Percentiles rank a stretch among this genome's conserved stretches.
These are phyloP conservation scores for Mucor mucedo DNA, from an alignment of 371 early-diverging fungal species.

Conservation along the genomic window DNA sequence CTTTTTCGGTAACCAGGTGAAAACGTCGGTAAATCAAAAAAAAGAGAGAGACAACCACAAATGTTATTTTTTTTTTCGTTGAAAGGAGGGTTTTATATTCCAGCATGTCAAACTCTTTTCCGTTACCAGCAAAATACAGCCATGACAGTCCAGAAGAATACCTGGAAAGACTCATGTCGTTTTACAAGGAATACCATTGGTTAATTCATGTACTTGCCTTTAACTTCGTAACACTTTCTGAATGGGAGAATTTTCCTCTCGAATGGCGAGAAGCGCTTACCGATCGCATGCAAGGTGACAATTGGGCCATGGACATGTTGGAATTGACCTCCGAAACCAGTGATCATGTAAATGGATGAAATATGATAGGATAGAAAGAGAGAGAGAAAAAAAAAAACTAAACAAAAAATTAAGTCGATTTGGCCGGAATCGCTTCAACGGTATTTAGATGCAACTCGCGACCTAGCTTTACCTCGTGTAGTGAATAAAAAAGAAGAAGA, in stretches of 20 bases:
- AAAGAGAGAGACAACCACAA: no score
- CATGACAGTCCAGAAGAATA: constrained; percentile 36
- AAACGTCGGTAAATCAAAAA: no score
- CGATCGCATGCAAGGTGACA: constrained; percentile 23
- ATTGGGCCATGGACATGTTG: constrained; percentile 23
- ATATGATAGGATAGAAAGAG: neutral
- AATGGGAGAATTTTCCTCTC: constrained; percentile 52
- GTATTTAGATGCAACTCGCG: constrained; percentile 18
- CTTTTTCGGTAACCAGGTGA: no score
- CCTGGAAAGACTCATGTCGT: constrained; percentile 32
- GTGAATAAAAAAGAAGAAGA: constrained; percentile 3
- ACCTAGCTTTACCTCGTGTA: constrained; percentile 29
- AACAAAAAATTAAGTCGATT: constrained; percentile 18
- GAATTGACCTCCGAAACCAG: constrained; percentile 22
- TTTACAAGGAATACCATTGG: constrained; percentile 41
- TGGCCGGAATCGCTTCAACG: constrained; percentile 27
- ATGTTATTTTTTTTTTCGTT: neutral
- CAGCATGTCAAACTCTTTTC: neutral
- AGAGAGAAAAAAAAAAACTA: constrained; percentile 4
- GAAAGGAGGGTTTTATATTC: neutral
- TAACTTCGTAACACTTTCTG: constrained; percentile 53
- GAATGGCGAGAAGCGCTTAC: constrained; percentile 54
- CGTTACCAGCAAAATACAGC: constrained; percentile 14
- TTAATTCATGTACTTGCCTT: constrained; percentile 58
- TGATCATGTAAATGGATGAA: constrained; percentile 26